phyloP scores from a whole-genome alignment of 345 rosid genomes.

The Carallia pectinifolia region DNA sequence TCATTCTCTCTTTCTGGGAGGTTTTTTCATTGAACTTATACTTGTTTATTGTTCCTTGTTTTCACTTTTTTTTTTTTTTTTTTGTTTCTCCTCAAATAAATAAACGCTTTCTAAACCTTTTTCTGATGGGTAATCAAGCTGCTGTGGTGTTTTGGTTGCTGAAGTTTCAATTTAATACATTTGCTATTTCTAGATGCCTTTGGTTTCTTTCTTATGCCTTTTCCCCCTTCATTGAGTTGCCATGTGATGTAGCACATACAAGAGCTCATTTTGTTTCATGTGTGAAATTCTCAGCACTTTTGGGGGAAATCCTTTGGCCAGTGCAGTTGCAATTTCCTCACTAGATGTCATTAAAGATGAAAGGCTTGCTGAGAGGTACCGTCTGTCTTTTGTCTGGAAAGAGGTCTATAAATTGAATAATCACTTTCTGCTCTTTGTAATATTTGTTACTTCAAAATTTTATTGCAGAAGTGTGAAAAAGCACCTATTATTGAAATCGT shows the following conservation, averaged over 20 bases:
- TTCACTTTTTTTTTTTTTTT: too few relatives aligned
- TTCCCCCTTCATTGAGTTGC: neutral
- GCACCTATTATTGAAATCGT: neutral
- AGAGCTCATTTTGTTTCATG: conserved; percentile 15
- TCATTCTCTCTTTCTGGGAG: too few relatives aligned
- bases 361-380: conserved; percentile 68
- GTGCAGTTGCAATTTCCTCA: conserved; percentile 89
- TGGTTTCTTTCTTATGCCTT: conserved; percentile 11
- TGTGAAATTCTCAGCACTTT: conserved; percentile 62
- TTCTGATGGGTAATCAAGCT: too few relatives aligned
- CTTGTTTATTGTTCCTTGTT: too few relatives aligned
- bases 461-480: neutral
- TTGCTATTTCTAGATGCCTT: neutral
- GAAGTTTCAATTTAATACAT: neutral
- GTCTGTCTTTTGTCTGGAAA: too few relatives aligned
- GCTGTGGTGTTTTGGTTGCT: too few relatives aligned
- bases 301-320: conserved; percentile 94
- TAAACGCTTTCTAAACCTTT: too few relatives aligned
- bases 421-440: neutral
- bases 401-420: too few relatives aligned
- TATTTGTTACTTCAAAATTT: neutral
- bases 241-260: neutral
- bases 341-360: conserved; percentile 76
- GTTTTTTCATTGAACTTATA: too few relatives aligned
- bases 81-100: too few relatives aligned